Evolutionary conservation across 768 basidiomycete species (phyloP).

Genomic region (Suillus sp.): DNA sequence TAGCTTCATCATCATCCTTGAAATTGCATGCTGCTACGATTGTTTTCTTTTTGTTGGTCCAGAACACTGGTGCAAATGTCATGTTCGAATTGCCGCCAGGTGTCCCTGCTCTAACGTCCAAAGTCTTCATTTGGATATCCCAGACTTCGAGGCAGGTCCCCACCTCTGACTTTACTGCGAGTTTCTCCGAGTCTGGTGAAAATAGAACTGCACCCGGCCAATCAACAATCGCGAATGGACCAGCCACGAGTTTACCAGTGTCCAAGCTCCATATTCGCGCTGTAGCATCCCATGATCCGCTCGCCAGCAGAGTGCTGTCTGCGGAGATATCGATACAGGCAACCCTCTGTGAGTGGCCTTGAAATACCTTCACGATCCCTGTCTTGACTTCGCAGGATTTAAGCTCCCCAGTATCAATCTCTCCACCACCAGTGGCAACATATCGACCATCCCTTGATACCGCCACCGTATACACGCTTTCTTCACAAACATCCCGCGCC

Average conservation of each 20-base stretch:
- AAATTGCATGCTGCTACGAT: background rate
- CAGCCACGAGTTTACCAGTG: background rate
- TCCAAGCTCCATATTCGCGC: slow-evolving; percentile 1
- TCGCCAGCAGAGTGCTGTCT: background rate
- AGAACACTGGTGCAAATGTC: background rate
- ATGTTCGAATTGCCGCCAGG: background rate
- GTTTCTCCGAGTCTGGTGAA: slow-evolving; percentile 1
- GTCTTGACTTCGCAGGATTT: background rate
- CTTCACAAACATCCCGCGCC: background rate
- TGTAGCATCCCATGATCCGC: background rate
- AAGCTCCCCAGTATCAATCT: background rate
- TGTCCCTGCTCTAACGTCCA: background rate
- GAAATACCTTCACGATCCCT: background rate
- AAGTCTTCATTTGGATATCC: background rate
- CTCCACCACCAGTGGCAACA: background rate
- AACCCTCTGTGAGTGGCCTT: background rate
- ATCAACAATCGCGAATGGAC: background rate
- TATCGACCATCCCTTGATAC: slow-evolving; percentile 2
- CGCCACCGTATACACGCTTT: background rate
- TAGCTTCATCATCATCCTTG: background rate
- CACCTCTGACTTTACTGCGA: background rate
- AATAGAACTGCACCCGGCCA: background rate
- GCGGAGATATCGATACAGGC: background rate
- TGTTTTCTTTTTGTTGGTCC: background rate
- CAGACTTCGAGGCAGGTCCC: background rate